Evolutionary conservation across 352 stramenopile species (phyloP), one percentile per base, ranked within the genome.

Genomic region (Lagenidium sp.): DNA sequence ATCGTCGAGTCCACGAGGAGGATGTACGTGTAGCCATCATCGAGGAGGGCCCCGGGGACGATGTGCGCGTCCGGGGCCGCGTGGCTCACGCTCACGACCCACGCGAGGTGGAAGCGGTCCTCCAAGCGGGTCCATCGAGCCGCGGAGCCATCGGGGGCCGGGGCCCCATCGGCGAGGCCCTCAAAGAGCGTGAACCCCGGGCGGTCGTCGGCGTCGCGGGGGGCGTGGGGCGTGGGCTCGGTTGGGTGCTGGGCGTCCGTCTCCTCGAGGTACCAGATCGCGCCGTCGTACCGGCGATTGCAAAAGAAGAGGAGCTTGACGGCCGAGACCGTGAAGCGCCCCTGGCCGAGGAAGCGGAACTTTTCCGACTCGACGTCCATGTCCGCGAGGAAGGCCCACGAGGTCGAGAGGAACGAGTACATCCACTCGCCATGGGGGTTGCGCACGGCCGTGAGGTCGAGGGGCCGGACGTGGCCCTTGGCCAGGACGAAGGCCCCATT

Each of bases 331-430:
- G 65, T 82, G 45, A 93, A 94, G 6, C 83, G 75, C 30, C 74
- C 28, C 13, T 41, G 53, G 12, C 82, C 83, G 5, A 95, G 44
- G 23, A 47, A 60, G 1, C 83, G 76, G 15, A 89, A 35, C 19
- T 74, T 75, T 50, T 95, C 83, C 0, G 71, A 89, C 4, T 62
- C 61, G 24, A 94, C 58, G 44, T 95, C 83, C 20, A 91, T 72
- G 42, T 94, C 80, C 3, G 79, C 80, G 25, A 92, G 80, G 13
- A 82, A 76, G 6, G 74, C 83, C 78, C 80, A 95, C 41, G 88
- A 74, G 3, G 92, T 43, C 13, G 74, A 85, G 28, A 94, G 45
- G 55, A 94, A 93, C 28, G 71, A 89, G 64, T 82, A 87, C 47
- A 67, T 77, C 19, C 47, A 65, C 20, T 70, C 60, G 35, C 76